These are phyloP conservation scores for Rhipidocladum racemiflorum DNA, from an alignment of 176 grass and related monocot species.

Conservation along the genomic window DNA sequence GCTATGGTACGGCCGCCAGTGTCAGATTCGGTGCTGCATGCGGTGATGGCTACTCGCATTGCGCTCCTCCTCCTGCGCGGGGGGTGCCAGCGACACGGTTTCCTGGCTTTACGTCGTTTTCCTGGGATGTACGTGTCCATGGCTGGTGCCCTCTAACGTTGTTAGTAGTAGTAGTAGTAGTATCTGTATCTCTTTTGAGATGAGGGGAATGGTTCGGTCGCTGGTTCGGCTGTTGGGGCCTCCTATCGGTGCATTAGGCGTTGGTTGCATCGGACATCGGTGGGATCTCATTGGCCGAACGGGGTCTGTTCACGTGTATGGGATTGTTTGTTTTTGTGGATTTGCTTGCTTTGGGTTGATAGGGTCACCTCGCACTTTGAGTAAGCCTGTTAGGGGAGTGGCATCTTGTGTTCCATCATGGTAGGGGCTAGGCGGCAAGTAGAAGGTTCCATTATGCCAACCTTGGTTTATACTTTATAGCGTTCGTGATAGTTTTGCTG, in stretches of 20 bases:
- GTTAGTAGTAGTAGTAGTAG: neutral
- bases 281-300: neutral
- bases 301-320: neutral
- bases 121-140: slow-evolving; percentile 21
- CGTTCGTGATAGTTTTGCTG: neutral
- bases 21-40: slow-evolving; percentile 39
- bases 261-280: neutral
- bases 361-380: neutral
- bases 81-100: neutral
- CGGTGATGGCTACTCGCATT: slow-evolving; percentile 29
- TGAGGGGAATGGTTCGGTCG: neutral
- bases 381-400: neutral
- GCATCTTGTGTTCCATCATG: neutral
- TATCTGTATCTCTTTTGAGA: neutral
- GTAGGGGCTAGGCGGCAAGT: neutral
- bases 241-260: neutral
- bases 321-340: neutral
- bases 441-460: neutral
- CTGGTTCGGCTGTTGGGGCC: neutral
- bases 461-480: neutral
- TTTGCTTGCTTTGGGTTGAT: neutral
- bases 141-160: slow-evolving; percentile 13
- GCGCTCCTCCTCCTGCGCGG: neutral
- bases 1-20: too few relatives aligned
- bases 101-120: slow-evolving; percentile 42